Base-by-base conservation (phyloP, 345 rosid species). In the Hibiscus mutabilis region DNA sequence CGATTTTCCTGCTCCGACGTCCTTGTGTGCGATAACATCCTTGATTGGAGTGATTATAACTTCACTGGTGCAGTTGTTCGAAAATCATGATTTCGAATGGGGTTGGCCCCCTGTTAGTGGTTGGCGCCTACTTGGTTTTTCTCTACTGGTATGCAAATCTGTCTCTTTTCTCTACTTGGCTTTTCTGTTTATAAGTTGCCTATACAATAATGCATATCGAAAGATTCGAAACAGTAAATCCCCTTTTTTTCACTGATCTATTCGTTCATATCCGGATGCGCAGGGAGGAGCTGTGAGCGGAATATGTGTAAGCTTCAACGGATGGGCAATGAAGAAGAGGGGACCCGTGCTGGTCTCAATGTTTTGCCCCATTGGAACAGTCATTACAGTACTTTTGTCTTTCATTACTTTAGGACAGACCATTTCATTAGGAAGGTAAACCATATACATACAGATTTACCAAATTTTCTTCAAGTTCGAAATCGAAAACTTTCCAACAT, bases 311-410 rank as follows among this genome's bases (percentile, higher is more conserved):
- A 93, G 98, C 82, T 96, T 96, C 85, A 91, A 81, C 61, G 95
- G 90, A 69, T 96, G 97, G 99, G 98, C 95, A 15, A 82, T 91
- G 87, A 91, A 85, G 88, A 89, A 89, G 79, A 82, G 88, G 58
- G 99, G 99, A 58, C 97, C 97, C 1, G 98, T 96, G 74, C 71
- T 91, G 13, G 95, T 84, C 12, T 87, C 99, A 65, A 79, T 92
- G 90, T 96, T 96, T 73, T 88, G 76, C 81, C 99, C 99, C 40
- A 83, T 89, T 33, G 84, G 86, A 9, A 89, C 97, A 0, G 86
- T 89, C 62, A 76, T 87, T 56, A 83, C 97, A 0, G 89, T 90
- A 63, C 18, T 83, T 60, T 79, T 89, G 75, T 87, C 98, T 18
- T 81, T 78, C 60, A 3, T 84, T 27, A 82, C 96, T 27, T 56